Evolutionary conservation across 129 eudicot species (phyloP).

Genomic region (Calendula officinalis): DNA sequence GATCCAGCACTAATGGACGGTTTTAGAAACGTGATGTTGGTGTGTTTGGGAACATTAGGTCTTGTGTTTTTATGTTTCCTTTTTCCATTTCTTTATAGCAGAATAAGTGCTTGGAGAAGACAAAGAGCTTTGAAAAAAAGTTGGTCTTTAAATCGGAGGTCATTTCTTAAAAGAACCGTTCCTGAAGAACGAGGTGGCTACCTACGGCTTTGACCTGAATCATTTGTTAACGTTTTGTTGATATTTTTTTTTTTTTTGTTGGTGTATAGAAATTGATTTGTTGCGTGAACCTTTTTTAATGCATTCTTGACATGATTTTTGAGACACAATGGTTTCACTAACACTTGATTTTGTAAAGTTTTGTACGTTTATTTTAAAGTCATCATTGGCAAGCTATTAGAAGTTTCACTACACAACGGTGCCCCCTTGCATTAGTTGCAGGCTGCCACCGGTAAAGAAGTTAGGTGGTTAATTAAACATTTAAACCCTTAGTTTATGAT

Average conservation of each 20-base stretch:
- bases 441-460: too few relatives aligned
- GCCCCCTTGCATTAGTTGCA: too few relatives aligned
- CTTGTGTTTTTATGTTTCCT: conserved; percentile 73
- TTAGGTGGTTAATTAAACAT: too few relatives aligned
- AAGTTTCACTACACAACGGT: too few relatives aligned
- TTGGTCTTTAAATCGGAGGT: conserved; percentile 58
- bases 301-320: too few relatives aligned
- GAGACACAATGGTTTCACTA: too few relatives aligned
- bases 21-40: conserved; percentile 74
- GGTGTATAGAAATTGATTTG: background rate
- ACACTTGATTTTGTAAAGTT: too few relatives aligned
- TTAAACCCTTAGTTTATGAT: too few relatives aligned
- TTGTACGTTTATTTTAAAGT: too few relatives aligned
- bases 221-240: too few relatives aligned
- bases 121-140: conserved; percentile 45
- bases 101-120: conserved; percentile 61
- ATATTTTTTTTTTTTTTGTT: background rate
- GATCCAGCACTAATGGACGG: conserved; percentile 66
- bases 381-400: too few relatives aligned
- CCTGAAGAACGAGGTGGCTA: conserved; percentile 54
- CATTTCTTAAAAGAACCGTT: conserved; percentile 46
- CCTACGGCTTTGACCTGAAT: conserved; percentile 49
- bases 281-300: background rate
- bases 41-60: conserved; percentile 57
- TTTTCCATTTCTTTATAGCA: conserved; percentile 53